Percentiles rank a stretch among this genome's conserved stretches.
Conservation (phyloP, 345 rosid genomes). For the Erysimum cheiranthoides region DNA sequence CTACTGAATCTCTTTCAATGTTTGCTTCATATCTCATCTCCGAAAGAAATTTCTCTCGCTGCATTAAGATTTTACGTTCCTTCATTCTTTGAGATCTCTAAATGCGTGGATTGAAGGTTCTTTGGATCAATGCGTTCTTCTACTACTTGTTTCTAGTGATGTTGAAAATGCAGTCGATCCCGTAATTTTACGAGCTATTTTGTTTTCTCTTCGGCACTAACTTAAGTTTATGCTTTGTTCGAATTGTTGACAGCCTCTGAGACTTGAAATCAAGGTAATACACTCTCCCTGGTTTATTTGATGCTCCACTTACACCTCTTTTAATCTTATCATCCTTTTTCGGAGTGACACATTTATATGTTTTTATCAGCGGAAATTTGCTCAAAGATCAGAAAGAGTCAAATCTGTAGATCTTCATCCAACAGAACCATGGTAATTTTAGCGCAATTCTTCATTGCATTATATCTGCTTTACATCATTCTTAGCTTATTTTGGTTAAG, state of each 20-base stretch:
- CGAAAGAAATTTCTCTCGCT: background rate
- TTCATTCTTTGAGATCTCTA: background rate
- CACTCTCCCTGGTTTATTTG: slow-evolving; percentile 14
- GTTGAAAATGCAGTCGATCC: slow-evolving; percentile 4
- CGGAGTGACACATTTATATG: slow-evolving; percentile 32
- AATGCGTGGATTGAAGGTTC: background rate
- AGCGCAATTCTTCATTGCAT: slow-evolving; percentile 1
- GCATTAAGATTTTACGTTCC: background rate
- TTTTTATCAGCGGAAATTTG: slow-evolving; percentile 56
- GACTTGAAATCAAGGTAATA: slow-evolving; percentile 55
- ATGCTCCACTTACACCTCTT: slow-evolving; percentile 6
- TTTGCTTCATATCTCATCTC: background rate
- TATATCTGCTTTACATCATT: slow-evolving; percentile 1
- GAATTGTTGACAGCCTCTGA: slow-evolving; percentile 51
- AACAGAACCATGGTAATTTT: slow-evolving; percentile 67
- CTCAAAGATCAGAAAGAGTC: slow-evolving; percentile 64
- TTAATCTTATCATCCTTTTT: slow-evolving; percentile 9
- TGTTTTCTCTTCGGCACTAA: slow-evolving; percentile 26
- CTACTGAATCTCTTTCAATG: slow-evolving; percentile 6
- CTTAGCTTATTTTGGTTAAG: background rate
- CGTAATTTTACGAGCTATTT: background rate
- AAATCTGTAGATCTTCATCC: slow-evolving; percentile 72
- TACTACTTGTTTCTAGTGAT: background rate
- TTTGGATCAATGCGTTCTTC: slow-evolving; percentile 6
- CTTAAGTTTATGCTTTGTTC: slow-evolving; percentile 30